Evolutionary conservation across 495 filamentous ascomycete genomes (phyloP).

Genomic region (Lichina pygmaea): DNA sequence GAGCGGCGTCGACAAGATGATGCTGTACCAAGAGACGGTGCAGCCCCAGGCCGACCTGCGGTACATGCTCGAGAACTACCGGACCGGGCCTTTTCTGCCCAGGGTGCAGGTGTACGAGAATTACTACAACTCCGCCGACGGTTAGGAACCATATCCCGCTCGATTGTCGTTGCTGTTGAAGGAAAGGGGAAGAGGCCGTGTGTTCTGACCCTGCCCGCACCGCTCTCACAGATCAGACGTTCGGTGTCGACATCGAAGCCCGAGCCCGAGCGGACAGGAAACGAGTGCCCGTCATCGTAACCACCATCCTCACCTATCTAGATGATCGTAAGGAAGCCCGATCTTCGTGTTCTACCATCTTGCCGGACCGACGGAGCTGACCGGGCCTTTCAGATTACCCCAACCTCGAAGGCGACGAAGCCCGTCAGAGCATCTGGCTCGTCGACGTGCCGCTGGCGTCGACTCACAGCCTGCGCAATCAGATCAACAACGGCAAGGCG

Average conservation of each 20-base stretch:
- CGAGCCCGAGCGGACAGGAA: conserved; percentile 81
- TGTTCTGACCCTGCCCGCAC: not conserved
- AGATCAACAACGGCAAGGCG: conserved; percentile 69
- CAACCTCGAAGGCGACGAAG: conserved; percentile 90
- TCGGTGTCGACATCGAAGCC: conserved; percentile 89
- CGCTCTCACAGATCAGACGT: conserved; percentile 48
- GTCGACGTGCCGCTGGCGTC: conserved; percentile 66
- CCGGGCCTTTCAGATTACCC: conserved; percentile 39
- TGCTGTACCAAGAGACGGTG: conserved; percentile 95
- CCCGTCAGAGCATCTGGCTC: conserved; percentile 78
- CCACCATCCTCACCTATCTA: conserved; percentile 74
- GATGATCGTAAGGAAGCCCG: conserved; percentile 39
- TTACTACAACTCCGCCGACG: conserved; percentile 92
- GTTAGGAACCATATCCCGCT: conserved; percentile 10
- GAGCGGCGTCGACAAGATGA: conserved; percentile 89
- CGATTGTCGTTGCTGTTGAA: not conserved
- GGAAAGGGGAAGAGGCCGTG: no score
- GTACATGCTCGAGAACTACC: conserved; percentile 93
- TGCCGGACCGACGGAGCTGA: conserved; percentile 2
- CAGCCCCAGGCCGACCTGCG: conserved; percentile 76
- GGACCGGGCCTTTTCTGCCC: conserved; percentile 75
- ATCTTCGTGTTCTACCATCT: not conserved
- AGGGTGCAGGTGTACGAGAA: conserved; percentile 92
- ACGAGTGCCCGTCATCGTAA: conserved; percentile 79
- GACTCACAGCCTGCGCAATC: conserved; percentile 59